Percentiles rank a stretch among this genome's conserved stretches.
These are phyloP conservation scores for Taphrina wiesneri DNA, from an alignment of 1,139 yeast genomes.

Conservation along the genomic window DNA sequence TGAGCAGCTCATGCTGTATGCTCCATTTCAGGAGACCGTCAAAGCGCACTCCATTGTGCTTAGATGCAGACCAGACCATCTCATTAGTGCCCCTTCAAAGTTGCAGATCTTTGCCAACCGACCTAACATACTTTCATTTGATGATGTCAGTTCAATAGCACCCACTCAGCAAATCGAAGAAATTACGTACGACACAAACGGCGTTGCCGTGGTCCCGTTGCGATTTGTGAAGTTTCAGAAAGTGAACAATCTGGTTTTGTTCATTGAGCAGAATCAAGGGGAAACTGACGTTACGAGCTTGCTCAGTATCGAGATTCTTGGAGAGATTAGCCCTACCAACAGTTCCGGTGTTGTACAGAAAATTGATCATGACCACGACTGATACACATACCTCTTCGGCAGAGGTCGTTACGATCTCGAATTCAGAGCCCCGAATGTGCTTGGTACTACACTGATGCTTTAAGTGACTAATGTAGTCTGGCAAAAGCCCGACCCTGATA, in stretches of 20 bases:
- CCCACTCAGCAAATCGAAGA: slow-evolving; percentile 32
- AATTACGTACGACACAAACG: slow-evolving; percentile 32
- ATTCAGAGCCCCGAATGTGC: too few relatives aligned
- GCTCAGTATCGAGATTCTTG: slow-evolving; percentile 24
- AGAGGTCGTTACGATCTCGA: too few relatives aligned
- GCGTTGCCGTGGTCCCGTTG: slow-evolving; percentile 33
- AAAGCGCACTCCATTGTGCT: slow-evolving; percentile 32
- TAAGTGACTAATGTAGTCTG: too few relatives aligned
- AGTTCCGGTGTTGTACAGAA: slow-evolving; percentile 18
- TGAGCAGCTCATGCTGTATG: slow-evolving; percentile 37
- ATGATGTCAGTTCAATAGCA: slow-evolving; percentile 31
- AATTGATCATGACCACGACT: slow-evolving; percentile 27
- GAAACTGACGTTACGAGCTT: slow-evolving; percentile 35
- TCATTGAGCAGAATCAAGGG: slow-evolving; percentile 35
- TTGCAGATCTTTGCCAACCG: slow-evolving; percentile 32
- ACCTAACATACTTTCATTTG: slow-evolving; percentile 35
- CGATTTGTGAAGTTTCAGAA: slow-evolving; percentile 38
- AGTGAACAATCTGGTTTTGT: slow-evolving; percentile 34
- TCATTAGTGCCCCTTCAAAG: slow-evolving; percentile 32
- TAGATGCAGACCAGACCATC: slow-evolving; percentile 4
- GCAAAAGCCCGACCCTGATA: too few relatives aligned
- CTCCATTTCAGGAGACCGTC: slow-evolving; percentile 35
- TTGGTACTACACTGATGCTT: too few relatives aligned
- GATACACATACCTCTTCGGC: not conserved
- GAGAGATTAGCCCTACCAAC: slow-evolving; percentile 25